phyloP scores from a whole-genome alignment of 129 eudicot genomes.

The Smallanthus sonchifolius region DNA sequence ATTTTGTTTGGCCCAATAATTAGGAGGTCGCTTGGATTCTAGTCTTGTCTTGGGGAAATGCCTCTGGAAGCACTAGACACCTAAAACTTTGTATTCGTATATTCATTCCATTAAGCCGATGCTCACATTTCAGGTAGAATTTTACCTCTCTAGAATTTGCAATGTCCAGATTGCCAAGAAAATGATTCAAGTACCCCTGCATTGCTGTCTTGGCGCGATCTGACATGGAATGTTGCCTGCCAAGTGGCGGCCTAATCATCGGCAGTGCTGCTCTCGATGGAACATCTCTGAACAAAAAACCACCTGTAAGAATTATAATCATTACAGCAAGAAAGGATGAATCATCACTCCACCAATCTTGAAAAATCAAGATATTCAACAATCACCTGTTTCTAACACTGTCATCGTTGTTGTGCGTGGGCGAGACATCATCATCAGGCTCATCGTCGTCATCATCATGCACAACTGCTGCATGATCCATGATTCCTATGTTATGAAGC shows the following conservation, averaged over 20 bases:
- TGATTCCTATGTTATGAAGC: conserved; percentile 93
- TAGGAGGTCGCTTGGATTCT: too few relatives aligned
- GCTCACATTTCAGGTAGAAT: not conserved
- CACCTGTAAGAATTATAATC: conserved; percentile 68
- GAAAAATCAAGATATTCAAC: conserved; percentile 27
- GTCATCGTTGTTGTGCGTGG: conserved; percentile 48
- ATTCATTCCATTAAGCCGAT: not conserved
- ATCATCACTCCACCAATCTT: conserved; percentile 16
- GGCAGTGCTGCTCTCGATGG: conserved; percentile 95
- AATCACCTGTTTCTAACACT: conserved; percentile 78
- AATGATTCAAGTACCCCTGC: conserved; percentile 96
- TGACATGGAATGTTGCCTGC: conserved; percentile 93
- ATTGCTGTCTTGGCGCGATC: conserved; percentile 84
- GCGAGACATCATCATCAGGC: conserved; percentile 68
- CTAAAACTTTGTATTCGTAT: too few relatives aligned
- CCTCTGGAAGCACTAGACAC: too few relatives aligned
- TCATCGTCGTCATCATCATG: conserved; percentile 91
- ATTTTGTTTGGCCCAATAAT: too few relatives aligned
- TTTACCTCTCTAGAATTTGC: conserved; percentile 86
- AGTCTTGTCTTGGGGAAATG: too few relatives aligned
- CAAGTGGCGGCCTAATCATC: conserved; percentile 83
- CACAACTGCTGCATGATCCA: conserved; percentile 68
- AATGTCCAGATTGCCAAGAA: conserved; percentile 82
- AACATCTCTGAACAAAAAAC: conserved; percentile 98
- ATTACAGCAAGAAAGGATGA: conserved; percentile 45